These are phyloP conservation scores for Auriculariales sp. DNA, from an alignment of 768 basidiomycete genomes.

Conservation along the genomic window DNA sequence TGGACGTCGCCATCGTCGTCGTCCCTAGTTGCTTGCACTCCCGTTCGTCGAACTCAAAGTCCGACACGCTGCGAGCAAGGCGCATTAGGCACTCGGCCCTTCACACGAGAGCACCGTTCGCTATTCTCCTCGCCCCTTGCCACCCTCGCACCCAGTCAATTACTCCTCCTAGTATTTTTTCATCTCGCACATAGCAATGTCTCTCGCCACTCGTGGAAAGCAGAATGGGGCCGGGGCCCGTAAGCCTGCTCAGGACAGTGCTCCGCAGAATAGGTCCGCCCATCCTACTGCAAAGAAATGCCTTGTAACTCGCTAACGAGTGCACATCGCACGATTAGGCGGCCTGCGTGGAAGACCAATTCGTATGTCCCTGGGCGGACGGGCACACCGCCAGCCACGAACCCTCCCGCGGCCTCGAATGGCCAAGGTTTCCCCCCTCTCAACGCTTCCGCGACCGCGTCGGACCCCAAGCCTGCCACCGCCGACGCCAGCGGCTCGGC, in stretches of 20 bases:
- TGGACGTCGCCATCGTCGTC: too few species aligned
- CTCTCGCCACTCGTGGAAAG: not conserved
- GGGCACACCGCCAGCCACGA: not conserved
- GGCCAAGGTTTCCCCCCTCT: constrained; percentile 3
- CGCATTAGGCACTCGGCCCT: too few species aligned
- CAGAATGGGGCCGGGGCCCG: not conserved
- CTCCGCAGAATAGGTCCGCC: not conserved
- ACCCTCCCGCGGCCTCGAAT: constrained; percentile 3
- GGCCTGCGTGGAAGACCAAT: not conserved
- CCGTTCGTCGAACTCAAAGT: too few species aligned
- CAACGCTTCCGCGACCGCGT: not conserved
- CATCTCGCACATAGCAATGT: not conserved
- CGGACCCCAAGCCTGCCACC: constrained; percentile 1
- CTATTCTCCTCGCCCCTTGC: too few species aligned
- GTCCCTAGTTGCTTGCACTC: too few species aligned
- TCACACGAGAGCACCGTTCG: too few species aligned
- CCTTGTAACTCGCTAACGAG: too few species aligned
- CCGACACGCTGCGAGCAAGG: too few species aligned
- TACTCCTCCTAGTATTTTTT: too few species aligned
- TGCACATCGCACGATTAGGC: not conserved
- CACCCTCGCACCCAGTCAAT: too few species aligned
- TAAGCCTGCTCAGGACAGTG: not conserved
- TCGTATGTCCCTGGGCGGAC: not conserved
- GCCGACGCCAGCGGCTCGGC: constrained; percentile 1
- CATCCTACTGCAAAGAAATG: not conserved